Conservation (phyloP, 129 eudicot genomes). For the Scalesia atractyloides region DNA sequence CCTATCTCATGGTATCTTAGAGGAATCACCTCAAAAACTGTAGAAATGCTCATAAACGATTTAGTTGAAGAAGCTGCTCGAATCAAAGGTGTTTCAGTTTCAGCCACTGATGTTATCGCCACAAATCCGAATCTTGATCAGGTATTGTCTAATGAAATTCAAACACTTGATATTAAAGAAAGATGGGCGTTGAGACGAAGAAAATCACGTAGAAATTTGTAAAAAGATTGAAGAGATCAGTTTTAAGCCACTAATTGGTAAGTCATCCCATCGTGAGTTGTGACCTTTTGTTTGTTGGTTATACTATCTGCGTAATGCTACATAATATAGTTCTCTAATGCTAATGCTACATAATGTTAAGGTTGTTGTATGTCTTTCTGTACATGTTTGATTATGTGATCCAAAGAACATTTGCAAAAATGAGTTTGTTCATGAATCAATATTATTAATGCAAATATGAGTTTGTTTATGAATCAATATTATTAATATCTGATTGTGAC, state of each 20-base stretch:
- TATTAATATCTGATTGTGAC: not conserved
- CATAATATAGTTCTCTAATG: not conserved
- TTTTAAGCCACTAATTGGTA: conserved; percentile 4
- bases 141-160: conserved; percentile 26
- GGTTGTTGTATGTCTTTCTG: conserved; percentile 15
- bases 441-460: not conserved
- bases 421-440: not conserved
- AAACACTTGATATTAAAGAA: conserved; percentile 57
- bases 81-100: conserved; percentile 52
- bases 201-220: conserved; percentile 35
- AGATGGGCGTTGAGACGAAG: conserved; percentile 83
- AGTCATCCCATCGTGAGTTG: conserved; percentile 8
- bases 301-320: conserved; percentile 15
- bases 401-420: conserved; percentile 7
- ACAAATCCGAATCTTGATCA: conserved; percentile 19
- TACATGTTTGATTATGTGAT: conserved; percentile 13
- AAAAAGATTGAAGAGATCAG: conserved; percentile 35
- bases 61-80: conserved; percentile 74
- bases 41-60: conserved; percentile 80
- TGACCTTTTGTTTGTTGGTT: conserved; percentile 4
- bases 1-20: conserved; percentile 96
- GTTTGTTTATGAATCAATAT: not conserved
- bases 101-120: conserved; percentile 11
- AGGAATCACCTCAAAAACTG: conserved; percentile 84
- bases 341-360: conserved; percentile 15